phyloP scores from a whole-genome alignment of 2,329 filamentous ascomycete genomes.

The Ophiostoma novo-ulmi region DNA sequence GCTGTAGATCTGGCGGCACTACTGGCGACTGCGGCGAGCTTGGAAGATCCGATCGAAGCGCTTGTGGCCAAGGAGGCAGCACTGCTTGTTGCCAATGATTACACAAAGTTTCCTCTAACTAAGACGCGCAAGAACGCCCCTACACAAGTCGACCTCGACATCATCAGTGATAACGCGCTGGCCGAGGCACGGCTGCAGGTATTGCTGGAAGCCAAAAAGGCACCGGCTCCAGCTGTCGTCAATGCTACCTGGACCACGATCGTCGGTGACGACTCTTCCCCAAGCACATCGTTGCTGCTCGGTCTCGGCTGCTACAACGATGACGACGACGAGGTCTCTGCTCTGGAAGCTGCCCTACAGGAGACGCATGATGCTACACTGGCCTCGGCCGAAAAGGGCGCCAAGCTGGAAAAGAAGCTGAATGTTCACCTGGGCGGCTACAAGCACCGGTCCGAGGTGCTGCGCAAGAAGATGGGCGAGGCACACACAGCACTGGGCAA shows the following conservation, averaged over 20 bases:
- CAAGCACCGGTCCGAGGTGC: slow-evolving; percentile 73
- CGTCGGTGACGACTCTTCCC: slow-evolving; percentile 33
- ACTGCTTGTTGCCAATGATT: slow-evolving; percentile 75
- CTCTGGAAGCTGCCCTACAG: slow-evolving; percentile 38
- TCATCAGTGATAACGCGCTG: slow-evolving; percentile 65
- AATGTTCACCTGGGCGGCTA: slow-evolving; percentile 82
- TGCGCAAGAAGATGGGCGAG: slow-evolving; percentile 73
- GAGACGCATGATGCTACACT: slow-evolving; percentile 68
- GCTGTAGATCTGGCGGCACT: slow-evolving; percentile 66
- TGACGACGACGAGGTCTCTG: slow-evolving; percentile 53
- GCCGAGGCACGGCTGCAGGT: slow-evolving; percentile 73
- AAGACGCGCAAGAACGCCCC: slow-evolving; percentile 43
- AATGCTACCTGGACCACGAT: background rate
- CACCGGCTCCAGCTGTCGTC: slow-evolving; percentile 32
- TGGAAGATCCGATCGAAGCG: slow-evolving; percentile 59
- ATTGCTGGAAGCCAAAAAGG: slow-evolving; percentile 58
- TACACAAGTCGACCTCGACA: slow-evolving; percentile 51
- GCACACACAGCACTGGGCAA: slow-evolving; percentile 70
- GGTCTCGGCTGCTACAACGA: slow-evolving; percentile 77
- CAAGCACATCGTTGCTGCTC: slow-evolving; percentile 51
- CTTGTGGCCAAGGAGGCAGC: slow-evolving; percentile 74
- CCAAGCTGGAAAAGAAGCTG: slow-evolving; percentile 93
- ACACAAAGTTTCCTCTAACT: slow-evolving; percentile 63
- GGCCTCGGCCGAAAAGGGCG: slow-evolving; percentile 68
- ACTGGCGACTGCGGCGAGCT: slow-evolving; percentile 55